phyloP scores from a whole-genome alignment of 371 early-diverging fungal species.

The Parasitella parasitica region DNA sequence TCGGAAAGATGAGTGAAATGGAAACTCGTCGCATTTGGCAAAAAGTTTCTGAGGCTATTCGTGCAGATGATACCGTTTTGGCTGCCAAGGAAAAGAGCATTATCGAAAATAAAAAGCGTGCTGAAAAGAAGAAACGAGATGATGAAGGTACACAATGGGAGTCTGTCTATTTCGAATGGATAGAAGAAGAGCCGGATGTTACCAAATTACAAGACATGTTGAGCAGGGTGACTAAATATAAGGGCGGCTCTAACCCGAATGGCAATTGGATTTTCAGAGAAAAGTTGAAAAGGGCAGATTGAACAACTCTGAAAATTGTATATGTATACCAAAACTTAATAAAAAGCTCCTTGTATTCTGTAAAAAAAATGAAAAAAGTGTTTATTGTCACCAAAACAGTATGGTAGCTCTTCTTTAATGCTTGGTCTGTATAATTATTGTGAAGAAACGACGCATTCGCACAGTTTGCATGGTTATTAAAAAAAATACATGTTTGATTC shows the following conservation, averaged over 20 bases:
- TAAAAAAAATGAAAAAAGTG: neutral
- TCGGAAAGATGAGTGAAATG: constrained; percentile 56
- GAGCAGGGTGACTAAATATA: neutral
- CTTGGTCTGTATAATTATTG: no score
- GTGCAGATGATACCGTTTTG: constrained; percentile 56
- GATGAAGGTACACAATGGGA: constrained; percentile 58
- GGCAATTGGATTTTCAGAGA: constrained; percentile 12
- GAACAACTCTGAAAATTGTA: no score
- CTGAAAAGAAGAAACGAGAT: constrained; percentile 56
- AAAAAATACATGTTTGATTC: no score
- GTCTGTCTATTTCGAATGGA: constrained; percentile 57
- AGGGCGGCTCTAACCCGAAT: neutral
- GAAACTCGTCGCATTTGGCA: constrained; percentile 75
- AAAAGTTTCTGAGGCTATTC: constrained; percentile 69
- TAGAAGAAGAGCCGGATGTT: constrained; percentile 45
- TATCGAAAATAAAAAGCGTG: constrained; percentile 73
- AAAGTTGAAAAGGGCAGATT: neutral
- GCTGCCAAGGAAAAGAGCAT: constrained; percentile 68
- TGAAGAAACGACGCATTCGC: no score
- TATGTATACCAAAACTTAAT: neutral
- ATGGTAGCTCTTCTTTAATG: no score
- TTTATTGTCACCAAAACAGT: no score
- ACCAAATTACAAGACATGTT: constrained; percentile 38
- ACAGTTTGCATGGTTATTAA: no score
- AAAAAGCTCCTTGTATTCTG: neutral